Conservation (phyloP, 1,139 yeast species). For the Hemisphaericaspora subhashii region DNA sequence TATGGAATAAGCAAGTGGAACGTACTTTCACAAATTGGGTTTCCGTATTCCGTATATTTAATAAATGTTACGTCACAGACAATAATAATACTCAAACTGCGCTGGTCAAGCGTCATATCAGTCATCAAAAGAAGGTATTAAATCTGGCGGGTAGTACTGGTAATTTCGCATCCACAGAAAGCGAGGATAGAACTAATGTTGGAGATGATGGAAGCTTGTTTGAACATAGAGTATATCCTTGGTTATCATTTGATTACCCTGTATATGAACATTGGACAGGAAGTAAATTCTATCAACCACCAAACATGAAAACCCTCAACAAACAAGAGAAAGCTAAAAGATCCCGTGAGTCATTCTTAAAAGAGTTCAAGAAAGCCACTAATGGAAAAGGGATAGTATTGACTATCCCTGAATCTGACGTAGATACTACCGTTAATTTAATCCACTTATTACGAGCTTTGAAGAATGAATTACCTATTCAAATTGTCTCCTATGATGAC, state of each 20-base stretch:
- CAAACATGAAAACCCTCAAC: slow-evolving; percentile 11
- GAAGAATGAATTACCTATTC: slow-evolving; percentile 51
- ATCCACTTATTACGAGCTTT: slow-evolving; percentile 46
- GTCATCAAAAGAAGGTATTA: slow-evolving; percentile 10
- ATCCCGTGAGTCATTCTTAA: slow-evolving; percentile 40
- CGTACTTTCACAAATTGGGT: slow-evolving; percentile 20
- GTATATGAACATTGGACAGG: slow-evolving; percentile 16
- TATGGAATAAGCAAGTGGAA: slow-evolving; percentile 15
- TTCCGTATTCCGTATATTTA: slow-evolving; percentile 44
- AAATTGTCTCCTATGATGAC: slow-evolving; percentile 35
- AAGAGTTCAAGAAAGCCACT: slow-evolving; percentile 31
- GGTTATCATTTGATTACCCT: slow-evolving; percentile 44
- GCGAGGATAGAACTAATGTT: slow-evolving; percentile 14
- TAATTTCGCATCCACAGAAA: slow-evolving; percentile 7
- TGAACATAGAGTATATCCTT: slow-evolving; percentile 46
- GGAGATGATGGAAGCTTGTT: background rate
- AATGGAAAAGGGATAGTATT: slow-evolving; percentile 52
- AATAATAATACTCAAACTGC: slow-evolving; percentile 15
- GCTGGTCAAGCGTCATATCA: slow-evolving; percentile 12
- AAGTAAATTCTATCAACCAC: slow-evolving; percentile 11
- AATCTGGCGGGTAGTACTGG: background rate
- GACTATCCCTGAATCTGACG: slow-evolving; percentile 45
- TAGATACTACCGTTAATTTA: slow-evolving; percentile 44
- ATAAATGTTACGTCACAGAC: slow-evolving; percentile 41
- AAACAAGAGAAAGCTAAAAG: slow-evolving; percentile 4